Evolutionary conservation across 139 green algal species (phyloP), one percentile per base, ranked within the genome.

Genomic region (Picochlorum sp.): DNA sequence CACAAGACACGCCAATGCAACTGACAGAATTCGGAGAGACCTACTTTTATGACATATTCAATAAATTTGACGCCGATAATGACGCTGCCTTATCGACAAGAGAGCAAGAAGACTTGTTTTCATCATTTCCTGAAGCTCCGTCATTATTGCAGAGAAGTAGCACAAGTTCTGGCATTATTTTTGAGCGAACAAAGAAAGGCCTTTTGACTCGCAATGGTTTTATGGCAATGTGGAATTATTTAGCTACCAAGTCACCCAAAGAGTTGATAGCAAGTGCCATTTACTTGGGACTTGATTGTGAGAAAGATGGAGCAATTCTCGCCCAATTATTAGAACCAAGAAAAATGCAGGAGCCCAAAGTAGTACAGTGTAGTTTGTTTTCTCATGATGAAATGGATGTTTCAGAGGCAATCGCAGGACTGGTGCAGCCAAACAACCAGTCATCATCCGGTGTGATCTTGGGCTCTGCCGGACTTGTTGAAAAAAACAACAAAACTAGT

Each of bases 31-130:
- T 47, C 1, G 84, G 66, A 18, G 32, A 66, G 10, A 38, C 41
- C 14, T 90, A 90, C 68, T 79, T 92, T 69, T n/a, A 6, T 13
- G 57, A 61, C 52, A 61, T 65, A 60, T 91, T 92, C 49, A 4
- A 63, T 16, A 45, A 62, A 54, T 74, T 73, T 57, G 85, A 90
- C 66, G 32, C 34, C 2, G 73, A 87, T 54, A 45, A 71, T 6
- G 85, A 89, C 28, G 72, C 69, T 23, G 47, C 78, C 49, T 73
- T 90, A 61, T 79, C 67, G 3, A 11, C 52, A 2, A 23, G 24
- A 18, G 80, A 86, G 57, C 54, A 56, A 49, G 67, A 82, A n/a
- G 70, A 81, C 21, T 66, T 90, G 65, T 90, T 81, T 49, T 79
- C 75, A 38, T 84, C 79, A 9, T 66, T 81, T 0, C 84, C 84